Evolutionary conservation across 495 filamentous ascomycete species (phyloP), one percentile per base, ranked within the genome.

Genomic region (Xylaria acuta): DNA sequence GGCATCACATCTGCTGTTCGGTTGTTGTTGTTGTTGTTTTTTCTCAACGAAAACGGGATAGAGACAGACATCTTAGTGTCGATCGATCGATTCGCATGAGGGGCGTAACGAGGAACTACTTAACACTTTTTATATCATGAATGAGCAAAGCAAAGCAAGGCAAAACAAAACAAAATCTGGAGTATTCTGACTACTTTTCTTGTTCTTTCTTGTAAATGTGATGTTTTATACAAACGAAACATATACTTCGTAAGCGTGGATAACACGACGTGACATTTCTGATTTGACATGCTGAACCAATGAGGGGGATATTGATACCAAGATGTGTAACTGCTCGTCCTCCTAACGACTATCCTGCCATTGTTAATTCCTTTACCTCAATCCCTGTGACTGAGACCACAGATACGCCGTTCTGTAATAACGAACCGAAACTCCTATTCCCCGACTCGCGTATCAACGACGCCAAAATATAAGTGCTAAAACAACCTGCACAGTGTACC

Each of bases 271-370:
- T 51, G 8, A 25, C n/a, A 51, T 51, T 51, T 51, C n/a, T 51
- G 49, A 25, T 51, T 22, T 25, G 25, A 51, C 25, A 49, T 7
- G 6, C 5, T 49, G 20, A 49, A 49, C 53, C 14, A 6, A 32
- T 4, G 27, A 32, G 63, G 22, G 41, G 25, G 3, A 47, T 32
- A 41, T 63, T 5, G 38, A 30, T 41, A 40, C 38, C 8, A 7
- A 11, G 16, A 49, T 41, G 27, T 47, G 25, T 12, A 49, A 47
- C 14, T n/a, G 41, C 22, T 25, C 11, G 2, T 49, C 40, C 41
- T 49, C 40, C 63, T 41, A 49, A 65, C 63, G 27, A 38, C 41
- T 49, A 36, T 41, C 63, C 6, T 65, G 22, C 22, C 36, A 27
- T 12, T 40, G 36, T 5, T 16, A 5, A 43, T 7, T 62, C 32